phyloP scores from a whole-genome alignment of 768 basidiomycete genomes.

The Aureoboletus auriporus region DNA sequence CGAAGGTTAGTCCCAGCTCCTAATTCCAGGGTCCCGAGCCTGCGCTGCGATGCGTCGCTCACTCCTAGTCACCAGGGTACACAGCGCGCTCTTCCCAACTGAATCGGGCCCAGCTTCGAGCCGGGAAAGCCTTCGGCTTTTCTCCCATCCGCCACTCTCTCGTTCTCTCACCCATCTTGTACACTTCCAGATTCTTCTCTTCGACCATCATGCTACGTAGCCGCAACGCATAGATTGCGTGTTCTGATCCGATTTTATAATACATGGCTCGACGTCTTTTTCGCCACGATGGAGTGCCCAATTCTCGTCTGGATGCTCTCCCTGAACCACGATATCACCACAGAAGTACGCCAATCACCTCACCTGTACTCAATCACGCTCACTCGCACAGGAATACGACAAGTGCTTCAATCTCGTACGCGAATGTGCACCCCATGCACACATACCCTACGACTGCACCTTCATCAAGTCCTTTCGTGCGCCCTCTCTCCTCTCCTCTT shows the following conservation, averaged over 20 bases:
- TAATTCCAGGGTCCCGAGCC: no score
- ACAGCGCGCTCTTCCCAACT: no score
- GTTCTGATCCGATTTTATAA: conserved; percentile 28
- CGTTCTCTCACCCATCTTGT: no score
- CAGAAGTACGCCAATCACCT: conserved; percentile 44
- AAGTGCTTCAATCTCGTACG: conserved; percentile 57
- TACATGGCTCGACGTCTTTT: neutral
- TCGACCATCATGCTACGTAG: no score
- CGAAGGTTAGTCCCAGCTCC: no score
- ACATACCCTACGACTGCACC: conserved; percentile 49
- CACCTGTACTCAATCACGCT: neutral
- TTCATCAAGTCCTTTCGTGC: conserved; percentile 65
- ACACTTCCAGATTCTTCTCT: no score
- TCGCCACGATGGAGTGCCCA: conserved; percentile 47
- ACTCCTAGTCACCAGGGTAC: no score
- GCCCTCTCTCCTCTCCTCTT: conserved; percentile 53
- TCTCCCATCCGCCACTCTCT: no score
- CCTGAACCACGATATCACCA: conserved; percentile 67
- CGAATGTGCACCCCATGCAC: conserved; percentile 56
- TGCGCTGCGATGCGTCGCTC: no score
- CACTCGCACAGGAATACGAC: conserved; percentile 61
- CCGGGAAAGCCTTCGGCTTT: no score
- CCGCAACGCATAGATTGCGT: conserved; percentile 24
- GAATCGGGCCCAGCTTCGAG: no score
- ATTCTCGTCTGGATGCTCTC: conserved; percentile 81